Base-by-base conservation (phyloP, 352 stramenopile species). In the Globisporangium canariense region DNA sequence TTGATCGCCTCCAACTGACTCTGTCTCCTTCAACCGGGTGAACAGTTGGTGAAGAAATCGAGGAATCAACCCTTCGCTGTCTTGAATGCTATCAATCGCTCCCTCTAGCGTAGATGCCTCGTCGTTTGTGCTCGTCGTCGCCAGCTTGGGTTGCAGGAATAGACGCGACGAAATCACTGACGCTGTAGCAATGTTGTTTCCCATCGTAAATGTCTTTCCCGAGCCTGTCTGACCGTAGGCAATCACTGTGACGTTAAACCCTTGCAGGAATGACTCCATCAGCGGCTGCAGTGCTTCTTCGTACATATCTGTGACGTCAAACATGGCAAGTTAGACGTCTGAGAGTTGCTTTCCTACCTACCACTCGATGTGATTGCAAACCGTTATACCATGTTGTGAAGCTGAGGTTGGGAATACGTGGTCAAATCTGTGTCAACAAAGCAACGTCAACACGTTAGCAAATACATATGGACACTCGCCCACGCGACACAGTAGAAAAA, bases 241-340 rank as follows among this genome's bases (percentile, higher is more conserved):
- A 18, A 96, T 89, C 13, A 96, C 83, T 1, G 88, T 96, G 36
- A 93, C 87, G 56, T 96, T 96, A 69, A 94, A 96, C n/a, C 88
- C 88, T 74, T 94, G 86, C 9, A 96, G 61, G 61, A 96, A 96
- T 10, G 85, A 88, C 28, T 85, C 72, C 71, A 96, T 82, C 65
- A 86, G 79, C n/a, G 88, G 86, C 61, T 90, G 66, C 49, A 96
- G 65, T 20, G 81, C 82, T 60, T 89, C 69, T 16, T 86, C 71
- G 36, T 94, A 96, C 45, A 96, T 56, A 25, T 90, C 84, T 71
- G 63, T 22, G 22, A 16, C 8, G 25, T 20, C 25, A 73, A 3
- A 16, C 6, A 22, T 10, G 14, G 11, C 16, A 40, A 1, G 2
- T 65, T 11, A 54, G 25, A 4, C 38, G 2, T 1, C 7, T 22